Evolutionary conservation across 2,329 filamentous ascomycete species (phyloP).

Genomic region (Epichloe bromicola): DNA sequence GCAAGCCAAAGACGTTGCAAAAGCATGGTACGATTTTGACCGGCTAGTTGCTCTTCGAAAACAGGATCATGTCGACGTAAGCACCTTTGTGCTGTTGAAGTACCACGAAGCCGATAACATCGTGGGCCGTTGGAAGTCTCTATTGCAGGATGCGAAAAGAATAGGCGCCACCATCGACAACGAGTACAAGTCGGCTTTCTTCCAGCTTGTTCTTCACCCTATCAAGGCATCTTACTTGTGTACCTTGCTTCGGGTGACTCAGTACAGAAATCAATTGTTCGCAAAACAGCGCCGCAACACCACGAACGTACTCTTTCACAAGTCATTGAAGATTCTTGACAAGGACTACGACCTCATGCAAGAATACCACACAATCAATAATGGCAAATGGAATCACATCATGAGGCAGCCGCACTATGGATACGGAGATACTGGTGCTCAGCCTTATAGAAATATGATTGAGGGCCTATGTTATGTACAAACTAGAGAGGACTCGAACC

Average conservation of each 20-base stretch:
- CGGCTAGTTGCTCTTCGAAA: slow-evolving; percentile 37
- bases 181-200: slow-evolving; percentile 38
- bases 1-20: slow-evolving; percentile 31
- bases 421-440: slow-evolving; percentile 18
- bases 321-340: slow-evolving; percentile 37
- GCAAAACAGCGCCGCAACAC: slow-evolving; percentile 42
- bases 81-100: slow-evolving; percentile 43
- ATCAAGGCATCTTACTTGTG: slow-evolving; percentile 43
- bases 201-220: slow-evolving; percentile 48
- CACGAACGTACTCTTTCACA: slow-evolving; percentile 35
- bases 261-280: slow-evolving; percentile 38
- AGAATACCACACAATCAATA: slow-evolving; percentile 36
- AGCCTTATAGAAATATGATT: slow-evolving; percentile 39
- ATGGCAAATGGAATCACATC: slow-evolving; percentile 44
- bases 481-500: slow-evolving; percentile 31
- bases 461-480: slow-evolving; percentile 42
- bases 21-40: slow-evolving; percentile 40
- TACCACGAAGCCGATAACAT: slow-evolving; percentile 46
- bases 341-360: slow-evolving; percentile 36
- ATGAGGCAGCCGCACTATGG: slow-evolving; percentile 37
- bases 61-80: slow-evolving; percentile 44
- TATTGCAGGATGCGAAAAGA: slow-evolving; percentile 30
- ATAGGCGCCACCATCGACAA: slow-evolving; percentile 30
- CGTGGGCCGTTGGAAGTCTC: slow-evolving; percentile 36
- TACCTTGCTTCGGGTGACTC: slow-evolving; percentile 32